Percentiles rank a stretch among this genome's conserved stretches.
These are phyloP conservation scores for Dalechampia spathulata DNA, from an alignment of 441 rosid genomes.

Conservation along the genomic window DNA sequence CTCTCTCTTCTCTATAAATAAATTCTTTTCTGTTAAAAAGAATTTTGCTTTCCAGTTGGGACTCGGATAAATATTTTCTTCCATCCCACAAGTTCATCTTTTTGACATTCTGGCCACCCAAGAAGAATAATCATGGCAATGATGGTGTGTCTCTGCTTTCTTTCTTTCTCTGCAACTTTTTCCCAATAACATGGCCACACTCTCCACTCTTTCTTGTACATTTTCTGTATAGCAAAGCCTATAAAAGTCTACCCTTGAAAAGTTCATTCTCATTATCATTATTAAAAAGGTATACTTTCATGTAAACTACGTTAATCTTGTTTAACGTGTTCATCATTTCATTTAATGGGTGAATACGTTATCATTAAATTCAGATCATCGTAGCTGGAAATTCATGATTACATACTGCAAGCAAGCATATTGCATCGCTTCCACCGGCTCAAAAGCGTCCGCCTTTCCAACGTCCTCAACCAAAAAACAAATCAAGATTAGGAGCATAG, in stretches of 20 bases:
- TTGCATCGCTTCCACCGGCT: neutral
- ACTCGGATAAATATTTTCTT: conserved; percentile 1
- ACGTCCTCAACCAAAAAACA: neutral
- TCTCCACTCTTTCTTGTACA: conserved; percentile 8
- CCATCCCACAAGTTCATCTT: neutral
- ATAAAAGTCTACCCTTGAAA: too few relatives aligned
- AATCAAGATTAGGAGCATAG: neutral
- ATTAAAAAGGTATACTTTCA: too few relatives aligned
- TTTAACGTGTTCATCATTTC: too few relatives aligned
- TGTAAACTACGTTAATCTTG: too few relatives aligned
- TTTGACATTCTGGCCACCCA: conserved; percentile 24
- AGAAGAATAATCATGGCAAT: conserved; percentile 23
- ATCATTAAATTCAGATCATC: too few relatives aligned
- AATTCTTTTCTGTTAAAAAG: conserved; percentile 10
- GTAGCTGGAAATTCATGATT: too few relatives aligned
- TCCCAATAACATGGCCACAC: conserved; percentile 11
- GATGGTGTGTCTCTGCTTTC: conserved; percentile 16
- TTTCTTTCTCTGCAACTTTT: conserved; percentile 8
- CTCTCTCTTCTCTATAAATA: too few relatives aligned
- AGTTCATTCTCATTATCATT: too few relatives aligned
- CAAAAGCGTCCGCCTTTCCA: neutral
- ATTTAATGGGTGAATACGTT: too few relatives aligned
- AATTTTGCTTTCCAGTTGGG: conserved; percentile 38
- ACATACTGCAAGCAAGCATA: neutral
- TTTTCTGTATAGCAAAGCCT: too few relatives aligned